A percentile compares a stretch with the other conserved stretches of the same genome.
Evolutionary conservation across 2,329 filamentous ascomycete genomes (phyloP).

Genomic region (Fusarium sp.): DNA sequence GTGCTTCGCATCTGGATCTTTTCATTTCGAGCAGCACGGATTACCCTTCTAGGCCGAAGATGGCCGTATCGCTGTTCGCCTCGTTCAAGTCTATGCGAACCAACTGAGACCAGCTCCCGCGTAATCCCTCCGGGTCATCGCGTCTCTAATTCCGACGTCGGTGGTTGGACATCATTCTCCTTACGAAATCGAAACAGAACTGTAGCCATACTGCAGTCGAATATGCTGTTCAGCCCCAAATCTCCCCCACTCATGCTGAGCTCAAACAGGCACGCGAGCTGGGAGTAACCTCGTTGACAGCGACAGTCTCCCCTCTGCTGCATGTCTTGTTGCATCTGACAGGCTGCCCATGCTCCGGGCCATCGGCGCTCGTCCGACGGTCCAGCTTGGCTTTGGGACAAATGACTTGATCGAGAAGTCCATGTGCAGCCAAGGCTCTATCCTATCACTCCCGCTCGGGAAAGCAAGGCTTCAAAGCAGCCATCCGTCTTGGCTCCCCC

Average conservation of each 20-base stretch:
- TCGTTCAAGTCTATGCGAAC: constrained; percentile 9
- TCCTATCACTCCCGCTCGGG: constrained; percentile 9
- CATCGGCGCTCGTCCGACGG: constrained; percentile 45
- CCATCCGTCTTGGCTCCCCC: constrained; percentile 33
- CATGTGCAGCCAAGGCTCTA: constrained; percentile 21
- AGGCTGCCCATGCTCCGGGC: constrained; percentile 36
- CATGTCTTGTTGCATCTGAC: constrained; percentile 26
- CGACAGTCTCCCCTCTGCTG: constrained; percentile 16
- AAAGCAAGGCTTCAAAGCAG: background rate
- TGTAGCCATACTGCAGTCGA: constrained; percentile 2
- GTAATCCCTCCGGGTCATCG: constrained; percentile 35
- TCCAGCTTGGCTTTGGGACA: constrained; percentile 31
- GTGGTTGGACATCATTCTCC: constrained; percentile 20
- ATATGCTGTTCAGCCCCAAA: constrained; percentile 22
- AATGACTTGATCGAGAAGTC: constrained; percentile 29
- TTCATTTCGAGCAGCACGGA: constrained; percentile 13
- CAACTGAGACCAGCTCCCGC: constrained; percentile 8
- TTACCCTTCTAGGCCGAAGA: constrained; percentile 15
- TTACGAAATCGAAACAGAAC: constrained; percentile 44
- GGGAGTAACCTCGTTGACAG: constrained; percentile 16
- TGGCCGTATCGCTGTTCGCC: background rate
- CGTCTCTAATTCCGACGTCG: constrained; percentile 26
- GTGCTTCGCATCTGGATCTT: constrained; percentile 19
- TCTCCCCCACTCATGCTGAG: constrained; percentile 27
- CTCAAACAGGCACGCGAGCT: constrained; percentile 17